Evolutionary conservation across 208 protist species (phyloP).

Genomic region (Leishmania gerbilli): DNA sequence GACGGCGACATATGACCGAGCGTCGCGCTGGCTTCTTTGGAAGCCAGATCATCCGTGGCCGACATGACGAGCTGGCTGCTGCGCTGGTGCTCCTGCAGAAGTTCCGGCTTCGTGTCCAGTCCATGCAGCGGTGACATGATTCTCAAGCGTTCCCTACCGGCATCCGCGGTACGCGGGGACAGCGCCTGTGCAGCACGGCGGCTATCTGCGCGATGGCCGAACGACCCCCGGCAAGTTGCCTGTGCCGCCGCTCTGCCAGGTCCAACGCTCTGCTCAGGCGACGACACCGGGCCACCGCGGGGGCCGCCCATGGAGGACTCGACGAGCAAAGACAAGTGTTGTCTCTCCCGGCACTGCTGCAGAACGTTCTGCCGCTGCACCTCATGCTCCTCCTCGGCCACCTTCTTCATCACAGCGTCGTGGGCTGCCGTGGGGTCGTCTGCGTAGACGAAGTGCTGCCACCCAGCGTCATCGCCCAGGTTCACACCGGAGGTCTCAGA

Average conservation of each 20-base stretch:
- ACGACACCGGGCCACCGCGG: background rate
- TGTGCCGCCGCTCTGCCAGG: background rate
- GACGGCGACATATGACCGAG: background rate
- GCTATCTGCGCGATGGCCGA: background rate
- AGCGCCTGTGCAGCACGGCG: background rate
- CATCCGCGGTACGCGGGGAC: background rate
- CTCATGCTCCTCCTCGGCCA: slow-evolving; percentile 39
- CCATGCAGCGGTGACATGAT: background rate
- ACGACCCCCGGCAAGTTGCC: background rate
- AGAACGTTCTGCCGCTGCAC: slow-evolving; percentile 41
- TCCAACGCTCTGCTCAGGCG: background rate
- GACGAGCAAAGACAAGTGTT: background rate
- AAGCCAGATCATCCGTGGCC: background rate
- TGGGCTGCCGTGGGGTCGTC: slow-evolving; percentile 51
- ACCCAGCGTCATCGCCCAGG: background rate
- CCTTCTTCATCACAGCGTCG: slow-evolving; percentile 36
- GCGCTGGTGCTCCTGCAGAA: background rate
- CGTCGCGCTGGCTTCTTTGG: background rate
- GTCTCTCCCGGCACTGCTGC: slow-evolving; percentile 26
- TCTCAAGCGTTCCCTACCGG: background rate
- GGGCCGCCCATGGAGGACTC: background rate
- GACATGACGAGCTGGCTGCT: too few species aligned
- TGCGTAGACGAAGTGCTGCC: slow-evolving; percentile 25
- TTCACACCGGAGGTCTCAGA: background rate
- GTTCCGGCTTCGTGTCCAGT: background rate